Conservation (phyloP, 176 grass and related monocot species). For the Microstegium vimineum region DNA sequence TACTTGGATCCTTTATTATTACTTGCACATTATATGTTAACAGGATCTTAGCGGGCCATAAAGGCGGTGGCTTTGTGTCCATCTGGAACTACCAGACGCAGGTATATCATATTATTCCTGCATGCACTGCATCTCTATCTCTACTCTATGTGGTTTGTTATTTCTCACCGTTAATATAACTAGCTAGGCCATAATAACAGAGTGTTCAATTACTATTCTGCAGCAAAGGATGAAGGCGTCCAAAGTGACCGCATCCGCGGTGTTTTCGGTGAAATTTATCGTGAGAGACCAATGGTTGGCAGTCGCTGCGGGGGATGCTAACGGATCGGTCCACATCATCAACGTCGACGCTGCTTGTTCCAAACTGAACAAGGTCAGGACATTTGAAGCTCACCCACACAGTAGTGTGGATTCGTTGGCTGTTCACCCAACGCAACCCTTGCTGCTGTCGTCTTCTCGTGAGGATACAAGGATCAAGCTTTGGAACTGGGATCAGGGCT, state of each 20-base stretch:
- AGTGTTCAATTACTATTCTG: too few species aligned
- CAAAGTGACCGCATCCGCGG: background rate
- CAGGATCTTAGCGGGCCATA: background rate
- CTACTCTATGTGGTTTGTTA: background rate
- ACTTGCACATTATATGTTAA: background rate
- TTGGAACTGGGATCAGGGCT: conserved; percentile 62
- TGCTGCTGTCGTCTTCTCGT: conserved; percentile 46
- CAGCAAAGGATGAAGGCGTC: background rate
- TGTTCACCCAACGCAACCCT: conserved; percentile 52
- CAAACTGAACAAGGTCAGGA: conserved; percentile 35
- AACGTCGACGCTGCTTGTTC: conserved; percentile 13
- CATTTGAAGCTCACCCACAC: conserved; percentile 32
- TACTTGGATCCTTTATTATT: background rate
- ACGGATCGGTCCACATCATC: conserved; percentile 45
- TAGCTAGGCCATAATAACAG: too few species aligned
- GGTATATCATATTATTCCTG: background rate
- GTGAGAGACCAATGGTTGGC: conserved; percentile 44
- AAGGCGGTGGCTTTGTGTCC: background rate
- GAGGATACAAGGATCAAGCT: conserved; percentile 49
- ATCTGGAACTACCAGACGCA: background rate
- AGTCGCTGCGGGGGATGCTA: conserved; percentile 30
- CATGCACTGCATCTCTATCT: background rate
- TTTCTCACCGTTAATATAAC: background rate
- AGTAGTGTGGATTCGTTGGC: conserved; percentile 28
- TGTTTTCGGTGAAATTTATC: conserved; percentile 42